Conservation (phyloP, 2,329 filamentous ascomycete genomes). For the Diaporthe sp. region DNA sequence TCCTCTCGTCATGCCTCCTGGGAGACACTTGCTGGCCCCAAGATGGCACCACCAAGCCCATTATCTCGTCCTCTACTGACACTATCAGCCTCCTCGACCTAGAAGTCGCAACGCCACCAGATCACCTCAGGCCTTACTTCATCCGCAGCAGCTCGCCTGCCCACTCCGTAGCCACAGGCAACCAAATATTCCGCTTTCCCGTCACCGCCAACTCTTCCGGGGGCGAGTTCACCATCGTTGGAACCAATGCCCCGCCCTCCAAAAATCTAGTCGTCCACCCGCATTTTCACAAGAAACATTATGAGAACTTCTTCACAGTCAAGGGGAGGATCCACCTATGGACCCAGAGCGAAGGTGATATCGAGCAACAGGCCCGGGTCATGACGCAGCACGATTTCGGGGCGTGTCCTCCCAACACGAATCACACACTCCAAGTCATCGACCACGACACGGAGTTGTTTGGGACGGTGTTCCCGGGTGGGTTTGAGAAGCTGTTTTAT, state of each 20-base stretch:
- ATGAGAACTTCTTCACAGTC: too few species aligned
- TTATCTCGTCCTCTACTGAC: not conserved
- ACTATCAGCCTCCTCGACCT: not conserved
- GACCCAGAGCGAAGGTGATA: not conserved
- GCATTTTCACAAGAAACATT: too few species aligned
- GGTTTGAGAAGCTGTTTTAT: not conserved
- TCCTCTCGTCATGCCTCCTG: not conserved
- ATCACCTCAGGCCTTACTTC: not conserved
- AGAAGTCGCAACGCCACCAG: not conserved
- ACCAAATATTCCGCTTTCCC: not conserved
- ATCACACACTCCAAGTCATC: not conserved
- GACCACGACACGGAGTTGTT: not conserved
- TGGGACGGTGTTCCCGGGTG: not conserved
- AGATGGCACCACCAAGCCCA: not conserved
- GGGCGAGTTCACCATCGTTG: too few species aligned
- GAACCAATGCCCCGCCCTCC: too few species aligned
- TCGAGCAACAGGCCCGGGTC: not conserved
- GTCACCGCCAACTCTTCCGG: too few species aligned
- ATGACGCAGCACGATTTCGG: not conserved
- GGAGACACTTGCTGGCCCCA: not conserved
- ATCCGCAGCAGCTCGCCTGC: not conserved
- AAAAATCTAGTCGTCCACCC: too few species aligned
- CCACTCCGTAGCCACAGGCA: not conserved
- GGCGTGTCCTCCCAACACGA: not conserved
- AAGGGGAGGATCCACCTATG: not conserved